Base-by-base conservation (phyloP, 2,329 filamentous ascomycete genomes). In the Tolypocladium guangdongense region DNA sequence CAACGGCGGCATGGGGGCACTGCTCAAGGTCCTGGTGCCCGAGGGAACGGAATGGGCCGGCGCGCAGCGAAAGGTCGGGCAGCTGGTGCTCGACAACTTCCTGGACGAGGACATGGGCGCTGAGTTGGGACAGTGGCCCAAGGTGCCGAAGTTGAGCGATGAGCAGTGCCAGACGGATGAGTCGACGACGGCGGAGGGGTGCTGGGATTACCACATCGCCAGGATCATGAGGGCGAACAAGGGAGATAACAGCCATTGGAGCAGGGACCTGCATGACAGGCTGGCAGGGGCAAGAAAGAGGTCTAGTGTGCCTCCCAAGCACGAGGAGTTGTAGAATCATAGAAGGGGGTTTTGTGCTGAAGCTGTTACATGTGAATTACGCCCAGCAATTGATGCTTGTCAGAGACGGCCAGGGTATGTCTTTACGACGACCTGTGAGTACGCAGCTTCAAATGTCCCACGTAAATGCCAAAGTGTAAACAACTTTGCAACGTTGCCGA, bases 21-120 rank as follows among this genome's bases (percentile, higher is more conserved):
- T 84, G 7, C 70, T 83, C 16, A 72, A 75, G 45, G 72, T 83
- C 7, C 73, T 86, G 37, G 60, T 72, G 4, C 71, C 69, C 10
- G 67, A 74, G 27, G 73, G 69, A n/a, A 65, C 69, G 5, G 71
- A 73, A 30, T 80, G 81, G 71, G 74, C 74, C 16, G 62, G 68
- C 1, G 74, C 78, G 7, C 74, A 78, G 62, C 74, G 73, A 54
- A 81, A 78, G 61, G 76, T 78, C 27, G 80, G 77, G 2, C 73
- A 81, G 55, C 71, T 86, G 53, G 74, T 85, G 32, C 72, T 79
- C 36, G 84, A 87, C 62, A 83, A 76, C 55, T 87, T 87, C 62
- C 69, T 87, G n/a, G 83, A 87, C 61, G 75, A 78, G 56, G 74
- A 78, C 54, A 82, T 84, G 74, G 82, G 82, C 41, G 82, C 82